Evolutionary conservation across 345 rosid genomes (phyloP).

Genomic region (Syzygium jambos): DNA sequence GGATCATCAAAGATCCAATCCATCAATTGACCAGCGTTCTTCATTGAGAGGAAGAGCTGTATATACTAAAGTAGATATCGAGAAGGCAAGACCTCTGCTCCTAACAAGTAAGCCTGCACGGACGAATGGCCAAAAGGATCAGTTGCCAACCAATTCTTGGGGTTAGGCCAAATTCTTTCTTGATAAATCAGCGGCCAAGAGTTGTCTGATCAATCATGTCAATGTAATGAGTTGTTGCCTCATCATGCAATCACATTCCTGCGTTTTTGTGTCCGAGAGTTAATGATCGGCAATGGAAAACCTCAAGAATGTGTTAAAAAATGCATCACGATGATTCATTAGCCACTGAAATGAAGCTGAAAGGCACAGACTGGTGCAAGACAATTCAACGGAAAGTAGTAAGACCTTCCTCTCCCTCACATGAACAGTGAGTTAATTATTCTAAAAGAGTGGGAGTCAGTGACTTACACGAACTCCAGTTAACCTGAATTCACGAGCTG

Average conservation of each 20-base stretch:
- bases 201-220: constrained; percentile 99
- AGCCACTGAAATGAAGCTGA: neutral
- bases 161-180: constrained; percentile 64
- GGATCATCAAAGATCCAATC: neutral
- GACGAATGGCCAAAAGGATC: constrained; percentile 99
- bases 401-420: neutral
- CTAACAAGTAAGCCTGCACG: constrained; percentile 88
- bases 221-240: constrained; percentile 84
- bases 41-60: neutral
- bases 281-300: neutral
- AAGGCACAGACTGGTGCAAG: neutral
- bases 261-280: constrained; percentile 56
- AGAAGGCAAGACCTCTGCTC: constrained; percentile 56
- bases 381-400: neutral
- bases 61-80: neutral
- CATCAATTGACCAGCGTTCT: neutral
- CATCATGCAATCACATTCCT: constrained; percentile 99
- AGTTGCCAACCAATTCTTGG: constrained; percentile 99
- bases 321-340: neutral
- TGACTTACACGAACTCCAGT: constrained; percentile 67
- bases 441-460: neutral
- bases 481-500: constrained; percentile 67
- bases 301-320: neutral
- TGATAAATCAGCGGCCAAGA: constrained; percentile 76
- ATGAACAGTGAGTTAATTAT: neutral